Base-by-base conservation (phyloP, 164 flowering plant genomes). In the Aristolochia californica region DNA sequence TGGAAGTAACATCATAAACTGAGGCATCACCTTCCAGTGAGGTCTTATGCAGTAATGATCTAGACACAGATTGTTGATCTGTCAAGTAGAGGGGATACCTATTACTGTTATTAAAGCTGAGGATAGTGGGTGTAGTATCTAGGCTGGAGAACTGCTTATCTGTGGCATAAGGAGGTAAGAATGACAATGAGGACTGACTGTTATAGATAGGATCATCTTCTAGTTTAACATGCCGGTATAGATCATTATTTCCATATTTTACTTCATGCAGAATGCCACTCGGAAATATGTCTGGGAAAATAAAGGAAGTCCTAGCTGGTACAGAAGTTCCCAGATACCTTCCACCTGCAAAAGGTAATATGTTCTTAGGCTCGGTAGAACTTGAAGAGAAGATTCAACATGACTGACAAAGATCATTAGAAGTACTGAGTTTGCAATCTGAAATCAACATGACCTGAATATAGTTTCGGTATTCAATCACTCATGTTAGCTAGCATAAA, bases 241-340 rank as follows among this genome's bases (percentile, higher is more conserved):
- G 70, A 52, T 68, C 68, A 63, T 52, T 61, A 13, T 69, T 48
- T 61, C 62, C 81, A 62, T 68, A 60, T 56, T 68, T 76, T 55
- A 65, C 73, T 24, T 62, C 74, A 58, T 57, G 72, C 28, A 72
- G 24, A 44, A 62, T 50, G 24, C 75, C 67, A 49, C 62, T 52
- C 0, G 84, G 75, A 58, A 80, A 62, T 47, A 77, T 68, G 28
- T 75, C 80, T 28, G 73, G 70, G 67, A 76, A 77, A 27, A 75
- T 68, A 48, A 80, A 78, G 49, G 90, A 80, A 27, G 79, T 38
- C 47, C 63, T 63, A 21, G 67, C 27, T 28, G 75, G 52, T 20
- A 66, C 48, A 18, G 75, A 40, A 50, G 59, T 57, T 48, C 64
- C 72, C 23, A 66, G 60, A 61, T 65, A 69, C 48, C 72, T 71